Evolutionary conservation across 345 rosid species (phyloP), one percentile per base, ranked within the genome.

Genomic region (Excoecaria cochinchinensis): DNA sequence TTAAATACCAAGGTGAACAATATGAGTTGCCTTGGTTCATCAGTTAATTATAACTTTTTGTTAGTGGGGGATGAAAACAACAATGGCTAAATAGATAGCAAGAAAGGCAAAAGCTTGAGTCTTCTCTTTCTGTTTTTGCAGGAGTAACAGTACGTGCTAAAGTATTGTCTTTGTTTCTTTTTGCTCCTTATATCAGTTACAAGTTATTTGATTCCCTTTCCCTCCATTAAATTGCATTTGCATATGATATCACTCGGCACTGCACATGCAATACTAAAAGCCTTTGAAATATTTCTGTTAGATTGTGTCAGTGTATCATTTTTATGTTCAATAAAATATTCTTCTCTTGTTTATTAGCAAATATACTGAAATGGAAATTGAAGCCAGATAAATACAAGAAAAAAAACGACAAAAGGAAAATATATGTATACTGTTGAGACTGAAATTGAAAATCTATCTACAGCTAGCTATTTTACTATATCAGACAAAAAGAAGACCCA

Each of bases 21-120:
- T 16, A 40, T 64, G 53, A 38, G 53, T 11, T 56, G 38, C 48
- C 39, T 24, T 6, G 24, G 52, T 59, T 58, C 58, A 19, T 1
- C 52, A 46, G 74, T 31, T 31, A 2, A 31, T 31, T 8, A 42
- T 74, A 52, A 66, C 25, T 46, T 71, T 77, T 79, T 51, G 40
- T 51, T 53, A 75, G 79, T 78, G 78, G 81, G 61, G 31, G 69
- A 25, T 81, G 87, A 81, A 79, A 84, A 79, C 74, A 71, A 78
- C 81, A 38, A 58, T 17, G 31, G 70, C 79, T 50, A 22, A 57
- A 47, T 22, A 47, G 25, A 79, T 24, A 44, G 39, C 36, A 57
- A 6, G 36, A 48, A 75, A 70, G 67, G 51, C 48, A 71, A 84
- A 78, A 68, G 73, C 83, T 61, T 76, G 67, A 74, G 24, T 71